phyloP scores from a whole-genome alignment of 257 asterid species.

The Capsicum chinense region DNA sequence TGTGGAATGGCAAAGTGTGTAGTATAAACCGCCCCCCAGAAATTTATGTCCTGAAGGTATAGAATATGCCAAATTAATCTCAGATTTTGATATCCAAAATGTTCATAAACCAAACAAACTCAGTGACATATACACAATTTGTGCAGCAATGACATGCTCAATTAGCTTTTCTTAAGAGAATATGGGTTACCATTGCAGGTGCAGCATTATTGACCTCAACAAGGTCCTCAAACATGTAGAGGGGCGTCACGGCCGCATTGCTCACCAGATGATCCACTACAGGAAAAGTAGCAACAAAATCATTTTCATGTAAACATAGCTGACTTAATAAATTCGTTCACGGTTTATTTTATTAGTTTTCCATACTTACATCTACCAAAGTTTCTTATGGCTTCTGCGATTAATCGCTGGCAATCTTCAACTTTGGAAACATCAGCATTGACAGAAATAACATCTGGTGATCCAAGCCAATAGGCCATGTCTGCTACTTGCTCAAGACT shows the following conservation, averaged over 20 bases:
- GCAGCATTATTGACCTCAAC: slow-evolving; percentile 45
- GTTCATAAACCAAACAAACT: not conserved
- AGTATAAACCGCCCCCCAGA: slow-evolving; percentile 69
- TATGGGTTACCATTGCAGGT: slow-evolving; percentile 56
- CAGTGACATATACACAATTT: not conserved
- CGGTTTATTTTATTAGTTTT: not conserved
- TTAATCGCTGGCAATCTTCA: slow-evolving; percentile 60
- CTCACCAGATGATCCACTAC: slow-evolving; percentile 72
- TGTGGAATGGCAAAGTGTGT: slow-evolving; percentile 63
- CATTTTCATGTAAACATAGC: not conserved
- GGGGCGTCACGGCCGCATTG: slow-evolving; percentile 59
- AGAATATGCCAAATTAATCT: not conserved
- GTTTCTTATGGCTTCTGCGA: slow-evolving; percentile 50
- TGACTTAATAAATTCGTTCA: not conserved
- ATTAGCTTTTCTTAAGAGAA: not conserved
- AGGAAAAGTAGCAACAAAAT: not conserved
- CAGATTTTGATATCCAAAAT: no score
- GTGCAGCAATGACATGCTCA: not conserved
- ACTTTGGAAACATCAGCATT: slow-evolving; percentile 55
- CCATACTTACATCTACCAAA: slow-evolving; percentile 59
- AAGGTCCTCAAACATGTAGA: slow-evolving; percentile 59
- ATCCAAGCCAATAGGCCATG: slow-evolving; percentile 55
- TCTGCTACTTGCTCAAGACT: slow-evolving; percentile 62
- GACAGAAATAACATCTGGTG: slow-evolving; percentile 58
- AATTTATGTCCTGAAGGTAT: slow-evolving; percentile 58